A percentile compares a stretch with the other conserved stretches of the same genome.
These are phyloP conservation scores for Xylariales sp. DNA, from an alignment of 2,329 filamentous ascomycete genomes.

Conservation along the genomic window DNA sequence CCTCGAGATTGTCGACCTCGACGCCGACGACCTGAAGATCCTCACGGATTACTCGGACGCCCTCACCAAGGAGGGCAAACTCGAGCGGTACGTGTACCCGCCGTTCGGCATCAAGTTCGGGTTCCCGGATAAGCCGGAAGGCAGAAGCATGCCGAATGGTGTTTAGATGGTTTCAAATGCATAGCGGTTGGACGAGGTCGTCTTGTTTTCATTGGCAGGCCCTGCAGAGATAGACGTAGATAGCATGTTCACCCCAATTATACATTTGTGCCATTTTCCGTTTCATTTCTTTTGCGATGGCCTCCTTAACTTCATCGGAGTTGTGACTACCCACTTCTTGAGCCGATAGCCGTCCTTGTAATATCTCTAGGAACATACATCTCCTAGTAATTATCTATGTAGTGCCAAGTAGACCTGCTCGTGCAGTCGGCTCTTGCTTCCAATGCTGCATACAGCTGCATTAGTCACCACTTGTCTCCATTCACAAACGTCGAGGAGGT, in stretches of 20 bases:
- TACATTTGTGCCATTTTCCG: background rate
- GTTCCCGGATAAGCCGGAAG: conserved; percentile 73
- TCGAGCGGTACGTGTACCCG: conserved; percentile 74
- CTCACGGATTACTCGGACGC: conserved; percentile 66
- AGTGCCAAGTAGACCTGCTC: background rate
- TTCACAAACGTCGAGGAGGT: background rate
- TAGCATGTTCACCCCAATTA: background rate
- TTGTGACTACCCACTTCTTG: background rate
- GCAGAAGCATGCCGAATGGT: conserved; percentile 47
- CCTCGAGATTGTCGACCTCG: conserved; percentile 72
- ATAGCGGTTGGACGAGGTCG: background rate
- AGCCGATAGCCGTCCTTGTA: background rate
- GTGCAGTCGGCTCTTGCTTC: background rate
- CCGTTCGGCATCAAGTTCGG: conserved; percentile 76
- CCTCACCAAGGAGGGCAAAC: conserved; percentile 61
- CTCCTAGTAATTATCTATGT: too few species aligned
- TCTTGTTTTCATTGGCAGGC: background rate
- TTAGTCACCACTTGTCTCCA: background rate
- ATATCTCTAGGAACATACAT: background rate
- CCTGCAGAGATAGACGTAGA: conserved; percentile 3
- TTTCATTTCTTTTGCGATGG: background rate
- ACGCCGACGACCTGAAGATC: conserved; percentile 69
- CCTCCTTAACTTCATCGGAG: background rate
- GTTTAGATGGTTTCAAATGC: conserved; percentile 15
- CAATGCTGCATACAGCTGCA: background rate